phyloP scores from a whole-genome alignment of 202 grass and related monocot species.

The Schoenoplectus triqueter region DNA sequence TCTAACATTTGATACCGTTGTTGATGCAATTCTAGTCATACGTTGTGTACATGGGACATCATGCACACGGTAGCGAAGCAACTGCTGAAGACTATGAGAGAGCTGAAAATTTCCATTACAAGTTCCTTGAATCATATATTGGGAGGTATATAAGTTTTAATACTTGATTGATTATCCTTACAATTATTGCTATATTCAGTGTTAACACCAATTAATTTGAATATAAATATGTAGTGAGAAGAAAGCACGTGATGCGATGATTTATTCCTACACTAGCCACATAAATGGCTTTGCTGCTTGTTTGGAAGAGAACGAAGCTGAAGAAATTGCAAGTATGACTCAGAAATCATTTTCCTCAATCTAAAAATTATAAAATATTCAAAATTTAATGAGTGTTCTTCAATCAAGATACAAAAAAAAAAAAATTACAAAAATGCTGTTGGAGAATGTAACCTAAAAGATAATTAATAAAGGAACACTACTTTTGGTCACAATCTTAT shows the following conservation, averaged over 20 bases:
- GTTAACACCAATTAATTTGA: background rate
- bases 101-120: background rate
- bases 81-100: slow-evolving; percentile 16
- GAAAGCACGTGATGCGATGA: slow-evolving; percentile 51
- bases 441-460: background rate
- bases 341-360: background rate
- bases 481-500: background rate
- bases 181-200: too few relatives aligned
- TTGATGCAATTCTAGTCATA: slow-evolving; percentile 4
- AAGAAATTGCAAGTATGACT: slow-evolving; percentile 54
- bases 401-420: background rate
- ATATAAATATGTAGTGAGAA: slow-evolving; percentile 40
- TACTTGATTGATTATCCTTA: too few relatives aligned
- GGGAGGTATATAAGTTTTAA: background rate
- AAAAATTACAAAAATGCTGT: background rate
- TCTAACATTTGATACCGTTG: background rate
- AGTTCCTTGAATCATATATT: slow-evolving; percentile 1
- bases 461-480: background rate
- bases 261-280: slow-evolving; percentile 83
- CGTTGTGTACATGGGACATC: slow-evolving; percentile 25
- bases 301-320: slow-evolving; percentile 55
- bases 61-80: background rate
- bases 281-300: slow-evolving; percentile 82
- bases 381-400: background rate
- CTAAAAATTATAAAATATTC: background rate